Base-by-base conservation (phyloP, 2,329 filamentous ascomycete genomes). In the Cadophora malorum region DNA sequence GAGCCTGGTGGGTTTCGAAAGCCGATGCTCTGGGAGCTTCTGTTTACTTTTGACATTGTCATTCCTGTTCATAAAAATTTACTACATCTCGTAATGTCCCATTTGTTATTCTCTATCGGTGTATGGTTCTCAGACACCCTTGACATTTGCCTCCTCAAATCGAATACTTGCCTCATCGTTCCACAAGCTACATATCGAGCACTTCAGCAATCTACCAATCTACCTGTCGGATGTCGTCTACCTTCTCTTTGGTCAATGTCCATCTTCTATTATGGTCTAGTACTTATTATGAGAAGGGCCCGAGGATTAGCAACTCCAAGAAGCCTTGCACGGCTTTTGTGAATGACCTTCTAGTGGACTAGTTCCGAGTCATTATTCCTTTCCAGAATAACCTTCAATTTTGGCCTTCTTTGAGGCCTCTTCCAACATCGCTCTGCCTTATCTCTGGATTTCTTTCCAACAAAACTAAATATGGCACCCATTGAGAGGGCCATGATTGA, bases 391-490 rank as follows among this genome's bases (percentile, higher is more conserved):
- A 38, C 33, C 35, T 35, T 35, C 55, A 25, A 59, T 4, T n/a
- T 59, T 9, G n/a, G 56, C 33, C 33, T 16, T 8, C 33, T 16
- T 28, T 14, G 33, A 25, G 33, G 19, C 9, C 19, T 45, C 33
- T 14, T 38, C 8, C 56, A 59, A 45, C 56, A 41, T 23, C n/a
- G 45, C 33, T 19, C 56, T 59, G 33, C 56, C 35, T 58, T 8
- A 41, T 58, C 31, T 38, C 33, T 41, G 10, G 31, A 38, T 14
- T 14, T 41, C 31, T 35, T 35, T 19, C 33, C 33, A 45, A 59
- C 56, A 59, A 41, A 59, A 33, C 33, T 35, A 59, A 23, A 59
- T 59, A 10, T 21, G 21, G 19, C n/a, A 28, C 14, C 56, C 33
- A 38, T 58, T 23, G 5, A 23, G 9, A 59, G n/a, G 14, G 33